These are phyloP conservation scores for Candida sithepensis DNA, from an alignment of 805 yeast genomes.

Conservation along the genomic window DNA sequence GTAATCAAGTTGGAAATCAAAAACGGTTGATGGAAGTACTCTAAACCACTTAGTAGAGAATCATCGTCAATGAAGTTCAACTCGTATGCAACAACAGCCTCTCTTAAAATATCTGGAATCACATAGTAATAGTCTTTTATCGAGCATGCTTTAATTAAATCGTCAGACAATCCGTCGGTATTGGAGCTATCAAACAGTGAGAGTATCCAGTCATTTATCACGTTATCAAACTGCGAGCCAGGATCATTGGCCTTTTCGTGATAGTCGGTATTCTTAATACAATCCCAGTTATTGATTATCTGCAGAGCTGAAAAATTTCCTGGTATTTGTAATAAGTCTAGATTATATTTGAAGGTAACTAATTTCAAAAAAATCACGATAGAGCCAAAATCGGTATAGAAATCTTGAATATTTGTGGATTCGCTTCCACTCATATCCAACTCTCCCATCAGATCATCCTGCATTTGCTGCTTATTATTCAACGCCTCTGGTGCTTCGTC, in stretches of 20 bases:
- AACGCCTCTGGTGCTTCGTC: conserved; percentile 23
- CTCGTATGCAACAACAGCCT: conserved; percentile 60
- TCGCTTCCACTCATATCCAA: conserved; percentile 46
- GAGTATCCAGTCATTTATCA: conserved; percentile 67
- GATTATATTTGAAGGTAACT: conserved; percentile 11
- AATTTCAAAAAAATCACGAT: conserved; percentile 43
- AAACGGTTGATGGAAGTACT: conserved; percentile 80
- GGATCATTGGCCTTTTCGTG: conserved; percentile 17
- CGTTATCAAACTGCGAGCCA: conserved; percentile 23
- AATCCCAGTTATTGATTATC: conserved; percentile 13
- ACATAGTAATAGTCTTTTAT: conserved; percentile 65
- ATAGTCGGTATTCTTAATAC: conserved; percentile 8
- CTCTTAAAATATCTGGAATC: conserved; percentile 71
- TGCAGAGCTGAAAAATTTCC: conserved; percentile 3
- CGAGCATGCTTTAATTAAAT: conserved; percentile 61
- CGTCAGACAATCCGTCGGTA: conserved; percentile 80
- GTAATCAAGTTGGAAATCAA: conserved; percentile 54
- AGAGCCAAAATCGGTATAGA: conserved; percentile 65
- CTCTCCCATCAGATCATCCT: conserved; percentile 20
- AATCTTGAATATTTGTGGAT: conserved; percentile 57
- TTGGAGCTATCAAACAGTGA: conserved; percentile 61
- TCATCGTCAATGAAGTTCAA: conserved; percentile 54
- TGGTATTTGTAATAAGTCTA: conserved; percentile 9
- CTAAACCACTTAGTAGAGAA: conserved; percentile 71
- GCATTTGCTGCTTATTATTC: conserved; percentile 12